phyloP scores from a whole-genome alignment of 2,329 filamentous ascomycete genomes.

The Juglanconis juglandina region DNA sequence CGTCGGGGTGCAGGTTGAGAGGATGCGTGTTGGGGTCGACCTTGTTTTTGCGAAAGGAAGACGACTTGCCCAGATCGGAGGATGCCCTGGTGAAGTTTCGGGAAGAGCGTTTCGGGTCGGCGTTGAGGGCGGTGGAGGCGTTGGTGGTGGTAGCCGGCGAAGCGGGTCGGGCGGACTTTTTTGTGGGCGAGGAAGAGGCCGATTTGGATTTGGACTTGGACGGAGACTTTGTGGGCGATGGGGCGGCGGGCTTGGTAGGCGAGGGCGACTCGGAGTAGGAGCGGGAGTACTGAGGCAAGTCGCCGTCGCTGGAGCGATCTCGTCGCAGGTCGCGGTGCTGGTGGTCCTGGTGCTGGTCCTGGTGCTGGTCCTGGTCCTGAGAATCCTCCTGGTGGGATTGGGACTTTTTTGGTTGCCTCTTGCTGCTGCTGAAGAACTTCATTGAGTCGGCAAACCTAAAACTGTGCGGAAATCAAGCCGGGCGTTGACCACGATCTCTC shows the following conservation, averaged over 20 bases:
- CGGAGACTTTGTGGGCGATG: constrained; percentile 30
- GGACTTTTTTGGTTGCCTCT: constrained; percentile 41
- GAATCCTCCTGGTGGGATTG: constrained; percentile 16
- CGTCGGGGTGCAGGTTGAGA: constrained; percentile 84
- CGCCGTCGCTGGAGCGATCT: constrained; percentile 33
- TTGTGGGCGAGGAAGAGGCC: constrained; percentile 32
- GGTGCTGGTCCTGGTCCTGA: constrained; percentile 23
- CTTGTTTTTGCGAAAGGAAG: constrained; percentile 48
- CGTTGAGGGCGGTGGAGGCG: constrained; percentile 24
- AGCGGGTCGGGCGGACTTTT: constrained; percentile 34
- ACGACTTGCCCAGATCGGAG: constrained; percentile 43
- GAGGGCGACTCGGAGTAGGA: constrained; percentile 31
- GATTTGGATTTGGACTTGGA: constrained; percentile 24
- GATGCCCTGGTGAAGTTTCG: constrained; percentile 46
- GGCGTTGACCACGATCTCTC: neutral
- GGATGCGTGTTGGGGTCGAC: constrained; percentile 74
- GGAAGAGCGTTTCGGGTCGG: constrained; percentile 34
- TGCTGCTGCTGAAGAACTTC: constrained; percentile 51
- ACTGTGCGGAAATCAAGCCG: neutral
- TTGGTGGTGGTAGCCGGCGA: constrained; percentile 29
- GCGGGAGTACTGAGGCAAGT: constrained; percentile 23
- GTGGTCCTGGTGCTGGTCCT: constrained; percentile 26
- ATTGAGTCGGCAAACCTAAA: constrained; percentile 32
- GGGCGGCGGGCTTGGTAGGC: constrained; percentile 23
- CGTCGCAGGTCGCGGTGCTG: constrained; percentile 33